Evolutionary conservation across 2,329 filamentous ascomycete genomes (phyloP), one percentile per base, ranked within the genome.

Genomic region (Colletotrichum echinochloae): DNA sequence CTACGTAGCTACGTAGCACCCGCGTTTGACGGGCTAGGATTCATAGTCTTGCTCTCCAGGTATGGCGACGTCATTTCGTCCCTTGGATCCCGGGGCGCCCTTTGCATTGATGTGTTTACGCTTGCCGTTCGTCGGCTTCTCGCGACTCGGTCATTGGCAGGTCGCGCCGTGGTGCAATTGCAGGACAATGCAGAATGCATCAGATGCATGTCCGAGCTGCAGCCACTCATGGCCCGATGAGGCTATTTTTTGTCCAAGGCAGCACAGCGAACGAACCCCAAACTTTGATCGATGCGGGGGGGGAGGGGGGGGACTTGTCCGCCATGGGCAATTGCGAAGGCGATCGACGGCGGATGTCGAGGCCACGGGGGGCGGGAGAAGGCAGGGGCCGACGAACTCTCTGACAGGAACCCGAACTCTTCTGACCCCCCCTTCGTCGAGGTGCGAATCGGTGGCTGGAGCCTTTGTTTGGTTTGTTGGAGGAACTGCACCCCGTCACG

Each of bases 51-150:
- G 20, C 16, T 33, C 37, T 33, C 37, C 30, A 33, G 48, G 33
- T 26, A 60, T 39, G 23, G 41, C 57, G 59, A 71, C 68, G 68
- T 71, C 68, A 71, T 67, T 63, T 26, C 64, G 41, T 67, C 35
- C 37, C 18, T 49, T 48, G 16, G 20, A 20, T 18, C 23, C 35
- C 28, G 7, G 7, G 16, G 33, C 33, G 44, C 3, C n/a, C 18
- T 61, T 33, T 23, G 39, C 41, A 55, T 55, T 30, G 48, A n/a
- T n/a, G n/a, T n/a, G n/a, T n/a, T 20, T 54, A 52, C 44, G 39
- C 48, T 66, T 66, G 51, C 28, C 41, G 35, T 44, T n/a, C 46
- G n/a, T 66, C 57, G 1, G 41, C 8, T n/a, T 33, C 41, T 20
- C 41, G 20, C 20, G 56, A 62, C 63, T 61, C 41, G 63, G 56